These are phyloP conservation scores for Mucor circinelloides DNA, from an alignment of 371 early-diverging fungal genomes.

Conservation along the genomic window DNA sequence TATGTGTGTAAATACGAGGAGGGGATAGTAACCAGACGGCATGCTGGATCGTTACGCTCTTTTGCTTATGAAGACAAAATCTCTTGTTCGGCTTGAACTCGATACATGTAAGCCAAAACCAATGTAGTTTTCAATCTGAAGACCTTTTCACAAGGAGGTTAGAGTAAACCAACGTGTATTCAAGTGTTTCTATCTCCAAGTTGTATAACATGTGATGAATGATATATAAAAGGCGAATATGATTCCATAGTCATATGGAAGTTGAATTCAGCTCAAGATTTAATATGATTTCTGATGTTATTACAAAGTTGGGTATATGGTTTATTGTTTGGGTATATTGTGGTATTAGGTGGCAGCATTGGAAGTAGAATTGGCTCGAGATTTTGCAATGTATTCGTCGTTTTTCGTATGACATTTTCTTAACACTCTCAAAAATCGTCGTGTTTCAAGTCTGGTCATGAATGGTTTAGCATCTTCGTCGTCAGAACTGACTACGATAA, in stretches of 20 bases:
- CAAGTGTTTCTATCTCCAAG: not conserved
- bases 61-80: conserved; percentile 1
- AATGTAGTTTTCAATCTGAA: conserved; percentile 5
- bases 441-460: not conserved
- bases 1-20: not conserved
- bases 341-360: not conserved
- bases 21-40: not conserved
- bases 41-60: not conserved
- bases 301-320: not conserved
- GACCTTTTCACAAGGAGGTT: conserved; percentile 3
- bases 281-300: not conserved
- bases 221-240: conserved; percentile 5
- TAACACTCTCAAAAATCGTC: not conserved
- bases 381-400: not conserved
- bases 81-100: not conserved
- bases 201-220: not conserved
- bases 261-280: not conserved
- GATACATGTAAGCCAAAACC: not conserved
- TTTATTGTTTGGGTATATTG: not conserved
- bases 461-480: not conserved
- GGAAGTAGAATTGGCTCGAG: not conserved
- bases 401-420: not conserved
- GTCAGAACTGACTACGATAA: not conserved
- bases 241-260: not conserved
- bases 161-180: not conserved